Conservation (phyloP, 176 grass and related monocot genomes). For the Eragrostis curvula region DNA sequence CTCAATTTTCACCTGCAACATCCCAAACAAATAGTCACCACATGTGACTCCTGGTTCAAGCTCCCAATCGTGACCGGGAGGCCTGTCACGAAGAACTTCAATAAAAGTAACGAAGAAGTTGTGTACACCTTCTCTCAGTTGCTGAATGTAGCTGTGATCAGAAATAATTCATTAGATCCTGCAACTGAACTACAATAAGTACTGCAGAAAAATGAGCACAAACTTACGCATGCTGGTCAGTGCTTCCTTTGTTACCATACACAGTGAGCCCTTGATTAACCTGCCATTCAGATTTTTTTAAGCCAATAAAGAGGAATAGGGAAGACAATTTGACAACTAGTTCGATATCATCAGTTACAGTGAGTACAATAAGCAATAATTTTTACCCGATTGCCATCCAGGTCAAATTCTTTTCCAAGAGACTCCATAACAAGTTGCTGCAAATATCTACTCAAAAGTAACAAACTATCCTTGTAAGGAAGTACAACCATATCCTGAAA, state of each 20-base stretch:
- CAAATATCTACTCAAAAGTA: conserved; percentile 98
- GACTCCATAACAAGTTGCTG: conserved; percentile 99
- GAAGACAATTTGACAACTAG: neutral
- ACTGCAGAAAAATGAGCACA: conserved; percentile 19
- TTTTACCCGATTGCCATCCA: conserved; percentile 92
- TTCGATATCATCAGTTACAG: conserved; percentile 22
- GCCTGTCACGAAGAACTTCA: conserved; percentile 90
- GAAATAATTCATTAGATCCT: conserved; percentile 13
- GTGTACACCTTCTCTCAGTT: conserved; percentile 96
- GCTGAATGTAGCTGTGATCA: conserved; percentile 93
- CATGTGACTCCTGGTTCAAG: conserved; percentile 99
- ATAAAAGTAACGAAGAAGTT: conserved; percentile 99
- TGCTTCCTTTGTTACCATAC: conserved; percentile 99
- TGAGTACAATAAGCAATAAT: conserved; percentile 28
- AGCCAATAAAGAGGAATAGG: conserved; percentile 19
- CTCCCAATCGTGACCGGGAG: conserved; percentile 97
- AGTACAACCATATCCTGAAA: conserved; percentile 99
- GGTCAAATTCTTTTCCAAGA: conserved; percentile 98
- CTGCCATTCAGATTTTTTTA: conserved; percentile 48
- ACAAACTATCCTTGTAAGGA: conserved; percentile 97
- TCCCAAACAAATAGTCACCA: conserved; percentile 99
- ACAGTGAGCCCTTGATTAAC: conserved; percentile 98
- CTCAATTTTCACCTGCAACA: conserved; percentile 76
- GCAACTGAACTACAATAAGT: conserved; percentile 27
- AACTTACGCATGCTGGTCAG: conserved; percentile 96